Conservation (phyloP, 441 rosid genomes). For the Dalechampia spathulata region DNA sequence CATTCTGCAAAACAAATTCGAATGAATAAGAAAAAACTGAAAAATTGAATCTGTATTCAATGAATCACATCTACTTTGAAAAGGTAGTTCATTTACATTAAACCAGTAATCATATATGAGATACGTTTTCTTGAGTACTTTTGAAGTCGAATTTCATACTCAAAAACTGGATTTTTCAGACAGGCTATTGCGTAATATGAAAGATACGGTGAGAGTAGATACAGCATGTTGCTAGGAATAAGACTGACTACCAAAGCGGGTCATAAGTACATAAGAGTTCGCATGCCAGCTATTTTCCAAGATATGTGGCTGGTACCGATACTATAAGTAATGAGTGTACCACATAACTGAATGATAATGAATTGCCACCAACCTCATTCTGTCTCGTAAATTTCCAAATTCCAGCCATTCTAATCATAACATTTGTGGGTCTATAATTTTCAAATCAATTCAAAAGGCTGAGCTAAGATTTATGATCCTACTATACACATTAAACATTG, state of each 20-base stretch:
- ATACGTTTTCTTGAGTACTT: too few species aligned
- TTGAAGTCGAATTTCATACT: too few species aligned
- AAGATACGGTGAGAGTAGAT: too few species aligned
- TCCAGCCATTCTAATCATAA: constrained; percentile 6
- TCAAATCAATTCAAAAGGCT: constrained; percentile 4
- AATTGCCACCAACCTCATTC: constrained; percentile 29
- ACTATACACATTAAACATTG: too few species aligned
- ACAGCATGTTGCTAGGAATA: not conserved
- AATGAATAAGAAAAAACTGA: too few species aligned
- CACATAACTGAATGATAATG: constrained; percentile 18
- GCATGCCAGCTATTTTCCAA: constrained; percentile 16
- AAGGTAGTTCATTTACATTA: too few species aligned
- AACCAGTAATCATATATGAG: too few species aligned
- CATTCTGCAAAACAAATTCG: constrained; percentile 53
- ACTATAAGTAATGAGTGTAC: constrained; percentile 9
- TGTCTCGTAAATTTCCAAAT: constrained; percentile 18
- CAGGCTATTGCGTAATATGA: too few species aligned
- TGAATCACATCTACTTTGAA: too few species aligned
- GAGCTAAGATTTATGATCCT: not conserved
- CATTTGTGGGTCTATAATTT: constrained; percentile 12
- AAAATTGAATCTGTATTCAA: too few species aligned
- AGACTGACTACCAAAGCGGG: not conserved
- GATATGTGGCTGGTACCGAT: not conserved
- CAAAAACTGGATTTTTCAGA: too few species aligned
- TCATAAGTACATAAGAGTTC: not conserved